Base-by-base conservation (phyloP, 2,329 filamentous ascomycete species). In the Hymenoscyphus linearis region DNA sequence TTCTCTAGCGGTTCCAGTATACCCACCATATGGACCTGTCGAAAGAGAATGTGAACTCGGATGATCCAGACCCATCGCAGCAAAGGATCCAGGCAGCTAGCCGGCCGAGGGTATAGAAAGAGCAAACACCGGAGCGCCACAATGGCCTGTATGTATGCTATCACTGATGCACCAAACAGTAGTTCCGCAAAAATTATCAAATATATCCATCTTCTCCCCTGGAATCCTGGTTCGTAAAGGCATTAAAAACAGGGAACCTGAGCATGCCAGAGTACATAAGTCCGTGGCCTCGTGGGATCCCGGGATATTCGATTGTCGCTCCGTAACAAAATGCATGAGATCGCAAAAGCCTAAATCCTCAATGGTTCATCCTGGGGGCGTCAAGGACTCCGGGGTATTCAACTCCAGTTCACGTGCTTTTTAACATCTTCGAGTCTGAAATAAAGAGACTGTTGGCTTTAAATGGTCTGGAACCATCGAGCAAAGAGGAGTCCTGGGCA, bases 131-230 rank as follows among this genome's bases (percentile, higher is more conserved):
- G 56, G 60, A 64, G 63, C 68, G 63, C 67, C 69, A 64, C 61
- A 68, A 70, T 64, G 69, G 67, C 65, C 66, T 66, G 66, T 69
- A 66, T 65, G 63, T 62, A 69, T 72, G 70, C 70, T 70, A 68
- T 67, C 62, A 71, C 70, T 68, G 66, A 69, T 71, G 69, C 69
- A 72, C 60, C 65, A 63, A 63, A 68, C 67, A 70, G 66, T 62
- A 61, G 57, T 67, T 55, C 62, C 62, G 60, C 60, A 53, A 25
- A 54, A 62, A 65, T 63, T 58, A 66, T 56, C 62, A 64, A 65
- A 47, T 55, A 66, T 61, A 64, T 61, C 63, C 60, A 61, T 60
- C 64, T 14, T 63, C 64, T 65, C 60, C 62, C 60, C 61, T 58
- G 58, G 62, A 61, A 63, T 61, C 63, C 68, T 59, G 62, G 65